A percentile compares a stretch with the other conserved stretches of the same genome.
phyloP scores from a whole-genome alignment of 495 filamentous ascomycete genomes.

The Durotheca rogersii region DNA sequence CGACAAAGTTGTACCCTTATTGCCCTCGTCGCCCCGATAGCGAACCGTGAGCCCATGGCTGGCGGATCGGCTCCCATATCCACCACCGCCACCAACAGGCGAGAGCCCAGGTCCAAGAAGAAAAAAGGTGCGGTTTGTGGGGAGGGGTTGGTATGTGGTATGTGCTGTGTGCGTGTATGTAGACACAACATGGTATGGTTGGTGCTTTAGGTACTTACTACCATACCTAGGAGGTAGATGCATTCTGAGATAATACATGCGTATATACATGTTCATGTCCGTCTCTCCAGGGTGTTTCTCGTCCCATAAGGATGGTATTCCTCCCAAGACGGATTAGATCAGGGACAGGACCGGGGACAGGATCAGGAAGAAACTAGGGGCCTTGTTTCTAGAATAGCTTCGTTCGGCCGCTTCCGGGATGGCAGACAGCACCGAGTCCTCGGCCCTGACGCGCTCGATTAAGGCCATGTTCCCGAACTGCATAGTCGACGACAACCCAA shows the following conservation, averaged over 20 bases:
- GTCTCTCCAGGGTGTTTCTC: constrained; percentile 10
- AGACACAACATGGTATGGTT: too few relatives aligned
- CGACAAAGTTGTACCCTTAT: not conserved
- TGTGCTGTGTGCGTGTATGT: too few relatives aligned
- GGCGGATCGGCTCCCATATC: constrained; percentile 10
- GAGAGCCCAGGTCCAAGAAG: not conserved
- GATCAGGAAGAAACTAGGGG: too few relatives aligned
- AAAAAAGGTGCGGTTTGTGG: constrained; percentile 3
- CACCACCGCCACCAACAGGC: constrained; percentile 11
- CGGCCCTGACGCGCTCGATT: constrained; percentile 1
- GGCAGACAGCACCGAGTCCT: constrained; percentile 7
- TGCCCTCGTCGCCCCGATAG: not conserved
- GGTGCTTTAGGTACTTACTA: too few relatives aligned
- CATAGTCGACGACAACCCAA: too few relatives aligned
- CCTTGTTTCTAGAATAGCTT: constrained; percentile 9
- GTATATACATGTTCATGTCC: too few relatives aligned
- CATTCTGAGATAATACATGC: too few relatives aligned
- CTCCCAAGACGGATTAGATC: constrained; percentile 11
- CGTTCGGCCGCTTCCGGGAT: constrained; percentile 3
- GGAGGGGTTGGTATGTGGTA: constrained; percentile 1
- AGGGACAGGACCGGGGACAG: too few relatives aligned
- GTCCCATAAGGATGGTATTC: constrained; percentile 15
- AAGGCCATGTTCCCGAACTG: too few relatives aligned
- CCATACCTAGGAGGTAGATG: too few relatives aligned
- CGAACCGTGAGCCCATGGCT: constrained; percentile 2